phyloP scores from a whole-genome alignment of 768 basidiomycete genomes.

The Naganishia vaughanmartiniae region DNA sequence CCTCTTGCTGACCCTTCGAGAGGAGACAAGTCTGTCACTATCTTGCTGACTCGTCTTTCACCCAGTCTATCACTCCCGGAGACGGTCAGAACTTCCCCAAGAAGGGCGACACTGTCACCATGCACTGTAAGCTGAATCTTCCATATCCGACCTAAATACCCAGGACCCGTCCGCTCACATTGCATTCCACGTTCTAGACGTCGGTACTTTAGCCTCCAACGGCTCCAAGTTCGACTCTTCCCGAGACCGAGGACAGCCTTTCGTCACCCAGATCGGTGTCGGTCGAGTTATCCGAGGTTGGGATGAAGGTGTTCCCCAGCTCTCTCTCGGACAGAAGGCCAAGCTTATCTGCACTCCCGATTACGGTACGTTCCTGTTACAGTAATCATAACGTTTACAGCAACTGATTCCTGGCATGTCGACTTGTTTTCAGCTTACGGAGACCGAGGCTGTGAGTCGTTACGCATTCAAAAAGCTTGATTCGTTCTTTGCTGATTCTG shows the following conservation, averaged over 20 bases:
- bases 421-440: slow-evolving; percentile 23
- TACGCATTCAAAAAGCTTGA: background rate
- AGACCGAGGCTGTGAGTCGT: slow-evolving; percentile 6
- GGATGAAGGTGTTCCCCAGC: slow-evolving; percentile 51
- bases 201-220: slow-evolving; percentile 50
- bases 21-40: background rate
- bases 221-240: slow-evolving; percentile 53
- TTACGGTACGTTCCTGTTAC: slow-evolving; percentile 36
- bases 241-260: slow-evolving; percentile 38
- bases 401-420: background rate
- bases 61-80: slow-evolving; percentile 44
- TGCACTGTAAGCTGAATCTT: slow-evolving; percentile 43
- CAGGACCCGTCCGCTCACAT: background rate
- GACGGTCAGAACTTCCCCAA: slow-evolving; percentile 52
- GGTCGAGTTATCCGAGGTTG: slow-evolving; percentile 51
- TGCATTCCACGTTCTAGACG: slow-evolving; percentile 37
- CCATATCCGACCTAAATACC: background rate
- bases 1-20: background rate
- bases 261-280: slow-evolving; percentile 49
- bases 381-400: background rate
- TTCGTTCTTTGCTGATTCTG: background rate
- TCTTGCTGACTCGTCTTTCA: background rate
- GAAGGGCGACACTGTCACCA: slow-evolving; percentile 47
- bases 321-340: slow-evolving; percentile 52
- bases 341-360: slow-evolving; percentile 52